Base-by-base conservation (phyloP, 2,329 filamentous ascomycete species). In the Pyrenochaeta sp. region DNA sequence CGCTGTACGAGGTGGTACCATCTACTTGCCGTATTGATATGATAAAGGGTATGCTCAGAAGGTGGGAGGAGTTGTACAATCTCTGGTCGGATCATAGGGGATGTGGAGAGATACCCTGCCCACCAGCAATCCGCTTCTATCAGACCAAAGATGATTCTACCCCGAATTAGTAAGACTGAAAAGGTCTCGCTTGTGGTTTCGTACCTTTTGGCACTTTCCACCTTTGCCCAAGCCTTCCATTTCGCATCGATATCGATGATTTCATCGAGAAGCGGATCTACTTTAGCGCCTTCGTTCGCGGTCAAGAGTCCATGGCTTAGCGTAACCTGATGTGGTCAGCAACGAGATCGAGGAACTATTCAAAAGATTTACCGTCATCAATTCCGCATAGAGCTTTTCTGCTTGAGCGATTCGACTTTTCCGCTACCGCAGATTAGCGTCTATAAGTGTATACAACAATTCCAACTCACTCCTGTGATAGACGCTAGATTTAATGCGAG, bases 191-290 rank as follows among this genome's bases (percentile, higher is more conserved):
- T 23, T 4, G 7, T 41, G 2, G 15, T 29, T 18, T 11, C 58
- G 43, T 37, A 70, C 71, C 81, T 75, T 62, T 83, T 83, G 0
- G 75, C 75, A 41, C 80, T 82, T 65, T 84, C 82, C 7, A 83
- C 75, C 43, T 80, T 79, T 55, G 78, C 77, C 82, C 82, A 84
- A 2, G 79, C 78, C 59, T 79, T 82, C 82, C 82, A 84, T 59
- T 77, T 71, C 20, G 74, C 67, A 43, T 82, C 78, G 30, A 79
- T 72, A 55, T 81, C 77, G 12, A 77, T 66, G 6, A 81, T 72
- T 4, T 75, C 69, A 21, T 80, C 78, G 18, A 82, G 76, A 3
- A 82, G 63, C 15, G 77, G 75, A 36, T 71, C 72, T 1, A 72
- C 60, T 15, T 66, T 55, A 4, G 58, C 55, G 20, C 64, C 63